These are phyloP conservation scores for Paecilomyces sp. DNA, from an alignment of 2,329 filamentous ascomycete genomes.

Conservation along the genomic window DNA sequence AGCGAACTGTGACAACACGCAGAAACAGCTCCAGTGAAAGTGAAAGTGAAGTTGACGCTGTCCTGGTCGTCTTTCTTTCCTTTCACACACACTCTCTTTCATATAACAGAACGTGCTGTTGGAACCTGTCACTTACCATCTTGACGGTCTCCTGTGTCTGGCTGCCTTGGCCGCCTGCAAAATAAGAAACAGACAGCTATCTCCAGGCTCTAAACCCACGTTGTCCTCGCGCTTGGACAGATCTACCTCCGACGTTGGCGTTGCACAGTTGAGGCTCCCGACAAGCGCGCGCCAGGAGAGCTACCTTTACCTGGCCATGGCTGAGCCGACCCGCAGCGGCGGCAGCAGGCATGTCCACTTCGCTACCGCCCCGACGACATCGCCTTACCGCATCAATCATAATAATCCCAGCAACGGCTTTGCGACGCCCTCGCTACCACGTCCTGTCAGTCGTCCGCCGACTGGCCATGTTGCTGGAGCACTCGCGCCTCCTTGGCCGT, in stretches of 20 bases:
- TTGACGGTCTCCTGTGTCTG: slow-evolving; percentile 10
- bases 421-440: background rate
- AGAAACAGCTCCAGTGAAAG: background rate
- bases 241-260: background rate
- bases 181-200: background rate
- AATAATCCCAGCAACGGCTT: slow-evolving; percentile 5
- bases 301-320: background rate
- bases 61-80: background rate
- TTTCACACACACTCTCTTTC: too few relatives aligned
- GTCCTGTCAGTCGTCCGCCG: slow-evolving; percentile 5
- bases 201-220: background rate
- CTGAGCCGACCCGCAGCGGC: background rate
- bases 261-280: background rate
- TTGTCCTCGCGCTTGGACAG: background rate
- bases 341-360: slow-evolving; percentile 13
- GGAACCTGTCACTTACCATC: slow-evolving; percentile 20
- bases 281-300: background rate
- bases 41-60: background rate
- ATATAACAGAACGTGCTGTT: background rate
- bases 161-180: background rate
- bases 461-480: slow-evolving; percentile 11
- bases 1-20: background rate
- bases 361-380: slow-evolving; percentile 9
- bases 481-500: slow-evolving; percentile 14
- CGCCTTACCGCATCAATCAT: slow-evolving; percentile 6